These are phyloP conservation scores for Chiua virens DNA, from an alignment of 768 basidiomycete species.

Conservation along the genomic window DNA sequence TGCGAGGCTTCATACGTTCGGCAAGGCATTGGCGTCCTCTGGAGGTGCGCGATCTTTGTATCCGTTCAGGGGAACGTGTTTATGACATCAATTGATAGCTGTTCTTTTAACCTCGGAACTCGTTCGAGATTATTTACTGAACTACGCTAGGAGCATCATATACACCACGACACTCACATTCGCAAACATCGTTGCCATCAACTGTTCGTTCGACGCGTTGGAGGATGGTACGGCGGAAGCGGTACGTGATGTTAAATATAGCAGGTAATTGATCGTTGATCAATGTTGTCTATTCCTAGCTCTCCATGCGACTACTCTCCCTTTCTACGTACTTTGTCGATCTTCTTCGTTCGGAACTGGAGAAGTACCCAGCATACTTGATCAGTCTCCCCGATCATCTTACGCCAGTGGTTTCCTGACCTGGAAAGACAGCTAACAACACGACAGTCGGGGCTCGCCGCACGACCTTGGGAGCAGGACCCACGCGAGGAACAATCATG, in stretches of 20 bases:
- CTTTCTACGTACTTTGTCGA: constrained; percentile 33
- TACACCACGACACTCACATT: constrained; percentile 87
- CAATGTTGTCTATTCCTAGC: constrained; percentile 35
- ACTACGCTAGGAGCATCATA: constrained; percentile 88
- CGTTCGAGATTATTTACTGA: constrained; percentile 82
- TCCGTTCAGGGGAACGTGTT: neutral
- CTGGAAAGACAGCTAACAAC: neutral
- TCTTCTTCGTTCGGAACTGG: constrained; percentile 32
- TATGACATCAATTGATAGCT: constrained; percentile 41
- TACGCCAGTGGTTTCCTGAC: neutral
- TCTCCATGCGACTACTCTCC: constrained; percentile 22
- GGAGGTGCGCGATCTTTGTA: constrained; percentile 61
- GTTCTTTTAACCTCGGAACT: constrained; percentile 71
- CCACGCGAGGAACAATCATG: neutral
- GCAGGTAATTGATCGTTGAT: neutral
- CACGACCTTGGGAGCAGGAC: constrained; percentile 9
- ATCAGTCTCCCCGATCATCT: constrained; percentile 29
- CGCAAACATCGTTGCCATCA: constrained; percentile 71
- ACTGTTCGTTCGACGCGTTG: constrained; percentile 79
- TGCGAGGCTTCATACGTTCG: constrained; percentile 86
- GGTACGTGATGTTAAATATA: constrained; percentile 29
- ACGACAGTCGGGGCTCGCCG: neutral
- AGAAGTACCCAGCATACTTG: constrained; percentile 25
- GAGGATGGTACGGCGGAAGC: constrained; percentile 61
- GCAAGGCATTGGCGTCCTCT: constrained; percentile 82